These are phyloP conservation scores for Ascomycota sp. DNA, from an alignment of 2,329 filamentous ascomycete species.

Conservation along the genomic window DNA sequence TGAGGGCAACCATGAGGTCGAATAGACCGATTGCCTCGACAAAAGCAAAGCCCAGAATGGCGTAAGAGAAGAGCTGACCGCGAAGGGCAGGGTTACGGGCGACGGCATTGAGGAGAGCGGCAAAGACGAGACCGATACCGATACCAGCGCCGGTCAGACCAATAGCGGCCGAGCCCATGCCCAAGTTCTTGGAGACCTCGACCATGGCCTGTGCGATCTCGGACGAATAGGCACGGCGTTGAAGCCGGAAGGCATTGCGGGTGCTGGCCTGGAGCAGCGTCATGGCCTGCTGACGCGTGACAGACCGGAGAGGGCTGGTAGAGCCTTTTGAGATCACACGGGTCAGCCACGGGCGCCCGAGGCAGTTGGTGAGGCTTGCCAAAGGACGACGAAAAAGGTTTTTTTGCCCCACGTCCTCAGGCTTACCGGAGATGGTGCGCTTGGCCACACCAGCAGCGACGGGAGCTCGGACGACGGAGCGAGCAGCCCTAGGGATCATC, in stretches of 20 bases:
- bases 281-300: constrained; percentile 53
- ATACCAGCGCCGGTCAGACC: constrained; percentile 86
- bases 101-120: constrained; percentile 70
- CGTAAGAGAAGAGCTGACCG: constrained; percentile 90
- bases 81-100: constrained; percentile 88
- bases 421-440: constrained; percentile 54
- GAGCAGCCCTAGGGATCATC: constrained; percentile 60
- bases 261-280: constrained; percentile 45
- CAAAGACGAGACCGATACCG: constrained; percentile 90
- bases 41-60: constrained; percentile 91
- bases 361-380: no score
- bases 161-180: constrained; percentile 77
- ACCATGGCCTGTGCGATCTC: constrained; percentile 78
- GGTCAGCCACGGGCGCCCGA: constrained; percentile 17
- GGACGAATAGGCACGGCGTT: constrained; percentile 64
- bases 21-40: constrained; percentile 81
- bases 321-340: constrained; percentile 20
- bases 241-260: constrained; percentile 42
- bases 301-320: constrained; percentile 47
- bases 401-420: constrained; percentile 15
- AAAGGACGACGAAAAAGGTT: constrained; percentile 13
- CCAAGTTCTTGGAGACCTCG: constrained; percentile 78
- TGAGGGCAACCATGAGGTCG: constrained; percentile 82
- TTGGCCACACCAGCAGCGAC: constrained; percentile 46
- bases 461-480: constrained; percentile 49